Base-by-base conservation (phyloP, 2,329 filamentous ascomycete genomes). In the Nemania sp. region DNA sequence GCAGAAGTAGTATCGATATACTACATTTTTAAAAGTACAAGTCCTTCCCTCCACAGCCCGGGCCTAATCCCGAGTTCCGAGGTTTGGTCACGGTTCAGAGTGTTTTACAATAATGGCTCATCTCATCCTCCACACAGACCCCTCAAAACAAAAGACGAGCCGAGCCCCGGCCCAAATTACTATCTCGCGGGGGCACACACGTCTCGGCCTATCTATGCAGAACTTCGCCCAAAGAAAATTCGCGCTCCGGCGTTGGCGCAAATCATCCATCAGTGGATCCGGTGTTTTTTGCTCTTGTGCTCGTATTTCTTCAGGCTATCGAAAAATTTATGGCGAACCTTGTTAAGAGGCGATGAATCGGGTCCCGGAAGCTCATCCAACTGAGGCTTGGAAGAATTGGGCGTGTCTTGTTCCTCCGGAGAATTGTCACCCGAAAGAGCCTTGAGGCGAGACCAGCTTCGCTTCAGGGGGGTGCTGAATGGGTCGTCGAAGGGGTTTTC, bases 401-500 rank as follows among this genome's bases (percentile, higher is more conserved):
- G 18, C 12, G 20, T n/a, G 1, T 21, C 10, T 37, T 13, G 29
- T 6, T 21, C 2, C 18, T 39, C 12, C 35, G 4, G n/a, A 29
- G 25, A 7, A 3, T 29, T 29, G 25, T 29, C 25, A 29, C 7
- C 25, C 3, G 25, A 4, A 7, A n/a, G 12, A 7, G 45, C 15
- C 43, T 13, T 12, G 11, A 9, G 17, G 13, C 2, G 3, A 39
- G 25, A 13, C 12, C 25, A 48, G 20, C 37, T 43, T 15, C 2
- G 34, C 6, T 39, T 37, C 25, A 21, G 42, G 17, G 46, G 40
- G 17, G 42, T 49, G 12, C 18, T 25, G 37, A 42, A 32, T 12
- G 12, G 11, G 15, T 37, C 25, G 11, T 39, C 39, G 18, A 57
- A 62, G 12, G 62, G 62, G 17, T 20, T 58, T 15, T n/a, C 10